These are phyloP conservation scores for Narthecium ossifragum DNA, from an alignment of 106 monocot genomes.

Conservation along the genomic window DNA sequence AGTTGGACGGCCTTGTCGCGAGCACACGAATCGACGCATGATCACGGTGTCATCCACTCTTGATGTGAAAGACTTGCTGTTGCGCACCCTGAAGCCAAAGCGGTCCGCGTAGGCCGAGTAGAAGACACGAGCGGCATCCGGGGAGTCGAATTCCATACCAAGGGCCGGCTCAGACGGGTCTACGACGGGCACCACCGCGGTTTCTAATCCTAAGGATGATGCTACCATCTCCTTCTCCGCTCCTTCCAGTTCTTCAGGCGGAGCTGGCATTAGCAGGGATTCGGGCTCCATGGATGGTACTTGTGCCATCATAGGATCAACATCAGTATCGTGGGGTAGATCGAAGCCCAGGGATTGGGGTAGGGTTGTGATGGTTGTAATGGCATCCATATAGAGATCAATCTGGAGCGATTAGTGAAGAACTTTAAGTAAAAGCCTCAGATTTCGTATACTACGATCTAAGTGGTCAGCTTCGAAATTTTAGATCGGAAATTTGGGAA, in stretches of 20 bases:
- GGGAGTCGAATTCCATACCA: conserved; percentile 73
- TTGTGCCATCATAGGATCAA: conserved; percentile 19
- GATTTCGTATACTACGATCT: background rate
- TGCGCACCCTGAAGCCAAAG: conserved; percentile 65
- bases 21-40: conserved; percentile 88
- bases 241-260: background rate
- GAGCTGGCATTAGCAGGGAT: background rate
- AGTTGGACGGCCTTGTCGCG: conserved; percentile 60
- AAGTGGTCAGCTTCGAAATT: background rate
- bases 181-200: background rate
- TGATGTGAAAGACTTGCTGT: conserved; percentile 78
- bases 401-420: background rate
- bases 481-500: background rate
- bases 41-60: conserved; percentile 71
- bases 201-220: background rate
- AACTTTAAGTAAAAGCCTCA: background rate
- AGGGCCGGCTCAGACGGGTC: conserved; percentile 27
- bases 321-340: conserved; percentile 10
- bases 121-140: conserved; percentile 54
- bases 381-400: conserved; percentile 26
- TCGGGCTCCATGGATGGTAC: conserved; percentile 7
- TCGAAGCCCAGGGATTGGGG: conserved; percentile 16
- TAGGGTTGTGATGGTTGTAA: conserved; percentile 14
- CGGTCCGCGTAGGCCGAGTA: conserved; percentile 58
- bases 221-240: background rate